A percentile compares a stretch with the other conserved stretches of the same genome.
Evolutionary conservation across 2,329 filamentous ascomycete species (phyloP).

Genomic region (Ceratocystis diversiconidia): DNA sequence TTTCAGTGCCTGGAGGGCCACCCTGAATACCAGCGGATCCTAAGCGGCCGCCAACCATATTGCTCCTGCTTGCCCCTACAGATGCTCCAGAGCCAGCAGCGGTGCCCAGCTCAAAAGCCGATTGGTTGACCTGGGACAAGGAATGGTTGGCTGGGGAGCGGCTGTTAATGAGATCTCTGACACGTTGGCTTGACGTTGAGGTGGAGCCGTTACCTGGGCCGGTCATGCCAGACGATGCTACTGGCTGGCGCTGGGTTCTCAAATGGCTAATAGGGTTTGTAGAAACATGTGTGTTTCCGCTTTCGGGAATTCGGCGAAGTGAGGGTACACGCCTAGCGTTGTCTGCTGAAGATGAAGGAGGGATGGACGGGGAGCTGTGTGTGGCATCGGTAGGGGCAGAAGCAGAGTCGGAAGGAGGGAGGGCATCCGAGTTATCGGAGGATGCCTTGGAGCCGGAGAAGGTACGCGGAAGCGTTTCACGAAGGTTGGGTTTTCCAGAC

Average conservation of each 20-base stretch:
- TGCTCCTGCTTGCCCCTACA: not conserved
- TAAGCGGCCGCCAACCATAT: not conserved
- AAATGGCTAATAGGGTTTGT: constrained; percentile 8
- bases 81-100: not conserved
- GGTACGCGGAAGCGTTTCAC: constrained; percentile 14
- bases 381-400: not conserved
- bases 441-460: constrained; percentile 10
- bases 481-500: constrained; percentile 14
- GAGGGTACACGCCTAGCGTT: constrained; percentile 11
- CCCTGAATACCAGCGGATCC: not conserved
- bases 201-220: not conserved
- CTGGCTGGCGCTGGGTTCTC: constrained; percentile 11
- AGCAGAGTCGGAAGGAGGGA: not conserved
- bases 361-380: not conserved
- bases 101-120: not conserved
- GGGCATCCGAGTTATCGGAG: not conserved
- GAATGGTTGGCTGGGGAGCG: not conserved
- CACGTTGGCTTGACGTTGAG: not conserved
- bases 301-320: constrained; percentile 11
- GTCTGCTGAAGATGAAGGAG: not conserved
- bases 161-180: constrained; percentile 10
- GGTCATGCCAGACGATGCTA: not conserved
- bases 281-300: not conserved
- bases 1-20: not conserved
- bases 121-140: not conserved